Evolutionary conservation across 768 basidiomycete species (phyloP).

Genomic region (Suillus fuscotomentosus): DNA sequence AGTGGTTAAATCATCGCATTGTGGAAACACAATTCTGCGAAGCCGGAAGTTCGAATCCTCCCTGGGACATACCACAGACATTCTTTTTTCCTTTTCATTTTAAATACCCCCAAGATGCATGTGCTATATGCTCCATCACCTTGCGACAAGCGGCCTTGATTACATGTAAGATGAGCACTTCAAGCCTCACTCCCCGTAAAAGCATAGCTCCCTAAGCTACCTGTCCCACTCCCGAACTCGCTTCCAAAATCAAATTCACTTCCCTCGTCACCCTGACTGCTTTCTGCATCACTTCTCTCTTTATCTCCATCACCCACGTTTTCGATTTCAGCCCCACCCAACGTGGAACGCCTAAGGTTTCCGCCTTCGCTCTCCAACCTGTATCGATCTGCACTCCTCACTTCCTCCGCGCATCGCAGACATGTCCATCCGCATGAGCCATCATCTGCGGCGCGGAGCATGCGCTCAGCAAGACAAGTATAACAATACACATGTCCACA

Average conservation of each 20-base stretch:
- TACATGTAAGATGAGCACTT: not conserved
- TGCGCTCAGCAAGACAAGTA: slow-evolving; percentile 82
- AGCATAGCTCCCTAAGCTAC: slow-evolving; percentile 16
- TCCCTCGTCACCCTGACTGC: slow-evolving; percentile 25
- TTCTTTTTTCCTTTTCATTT: not conserved
- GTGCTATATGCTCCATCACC: too few relatives aligned
- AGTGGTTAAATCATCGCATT: slow-evolving; percentile 8
- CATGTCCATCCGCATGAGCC: slow-evolving; percentile 72
- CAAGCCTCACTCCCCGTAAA: not conserved
- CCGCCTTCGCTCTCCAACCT: not conserved
- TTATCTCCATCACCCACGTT: slow-evolving; percentile 26
- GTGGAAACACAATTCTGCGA: slow-evolving; percentile 5
- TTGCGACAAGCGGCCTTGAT: not conserved
- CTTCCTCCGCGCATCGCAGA: slow-evolving; percentile 69
- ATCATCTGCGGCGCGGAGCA: slow-evolving; percentile 73
- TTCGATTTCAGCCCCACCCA: slow-evolving; percentile 36
- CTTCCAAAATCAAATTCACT: slow-evolving; percentile 64
- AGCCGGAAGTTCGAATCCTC: slow-evolving; percentile 8
- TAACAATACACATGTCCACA: slow-evolving; percentile 93
- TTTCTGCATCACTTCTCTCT: slow-evolving; percentile 11
- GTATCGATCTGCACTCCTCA: slow-evolving; percentile 61
- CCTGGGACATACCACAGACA: slow-evolving; percentile 7
- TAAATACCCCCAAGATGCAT: not conserved
- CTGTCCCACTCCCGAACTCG: slow-evolving; percentile 39
- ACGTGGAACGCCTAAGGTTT: slow-evolving; percentile 34